These are phyloP conservation scores for Setaria italica DNA, from an alignment of 202 grass and related monocot genomes.

Conservation along the genomic window DNA sequence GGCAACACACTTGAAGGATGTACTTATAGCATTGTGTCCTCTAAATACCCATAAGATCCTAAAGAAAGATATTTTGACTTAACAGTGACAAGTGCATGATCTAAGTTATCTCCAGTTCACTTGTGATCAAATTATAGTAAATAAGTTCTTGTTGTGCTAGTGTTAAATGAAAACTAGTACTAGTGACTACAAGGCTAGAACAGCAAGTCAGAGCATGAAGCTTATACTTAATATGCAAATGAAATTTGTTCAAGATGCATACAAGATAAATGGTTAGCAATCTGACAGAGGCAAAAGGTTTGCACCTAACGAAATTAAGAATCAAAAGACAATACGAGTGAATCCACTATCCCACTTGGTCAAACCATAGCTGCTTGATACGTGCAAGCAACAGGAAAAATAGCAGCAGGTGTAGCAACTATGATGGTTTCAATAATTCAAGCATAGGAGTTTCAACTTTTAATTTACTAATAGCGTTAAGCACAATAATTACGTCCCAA, in stretches of 20 bases:
- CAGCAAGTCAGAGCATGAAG: constrained; percentile 4
- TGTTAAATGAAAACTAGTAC: neutral
- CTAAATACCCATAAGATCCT: constrained; percentile 15
- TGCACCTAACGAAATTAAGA: constrained; percentile 12
- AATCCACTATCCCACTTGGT: constrained; percentile 29
- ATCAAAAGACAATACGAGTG: constrained; percentile 19
- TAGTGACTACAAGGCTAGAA: constrained; percentile 4
- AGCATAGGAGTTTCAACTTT: constrained; percentile 33
- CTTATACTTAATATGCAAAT: constrained; percentile 21
- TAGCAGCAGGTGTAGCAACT: neutral
- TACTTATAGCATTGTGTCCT: neutral
- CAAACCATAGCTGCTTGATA: constrained; percentile 38
- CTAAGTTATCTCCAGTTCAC: constrained; percentile 30
- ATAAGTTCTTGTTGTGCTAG: constrained; percentile 5
- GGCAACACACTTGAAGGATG: constrained; percentile 27
- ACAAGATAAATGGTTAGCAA: neutral
- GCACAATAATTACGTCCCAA: constrained; percentile 17
- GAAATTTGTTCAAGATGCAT: constrained; percentile 20
- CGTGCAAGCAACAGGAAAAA: constrained; percentile 44
- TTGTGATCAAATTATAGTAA: constrained; percentile 29
- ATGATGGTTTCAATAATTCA: constrained; percentile 29
- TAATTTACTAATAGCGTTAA: constrained; percentile 32
- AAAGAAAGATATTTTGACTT: neutral
- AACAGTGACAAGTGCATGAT: constrained; percentile 3
- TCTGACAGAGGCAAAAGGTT: constrained; percentile 18